Base-by-base conservation (phyloP, 2,329 filamentous ascomycete genomes). In the Pseudocercospora crystallina region DNA sequence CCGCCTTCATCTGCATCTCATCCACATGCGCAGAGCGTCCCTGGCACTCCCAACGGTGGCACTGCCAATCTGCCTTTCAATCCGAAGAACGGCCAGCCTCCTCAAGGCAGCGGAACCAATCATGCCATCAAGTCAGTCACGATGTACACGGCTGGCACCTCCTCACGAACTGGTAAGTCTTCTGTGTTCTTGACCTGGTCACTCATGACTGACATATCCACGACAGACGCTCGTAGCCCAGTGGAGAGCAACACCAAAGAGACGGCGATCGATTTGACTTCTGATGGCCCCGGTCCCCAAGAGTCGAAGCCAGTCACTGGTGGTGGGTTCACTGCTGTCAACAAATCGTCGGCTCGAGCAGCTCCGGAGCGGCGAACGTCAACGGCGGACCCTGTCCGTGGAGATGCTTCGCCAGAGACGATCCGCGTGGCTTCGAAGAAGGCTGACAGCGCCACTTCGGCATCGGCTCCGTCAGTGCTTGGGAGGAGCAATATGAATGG, bases 51-150 rank as follows among this genome's bases (percentile, higher is more conserved):
- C 13, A 34, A 51, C 17, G 42, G 42, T 20, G 47, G 40, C 17
- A 33, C 14, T 31, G 15, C 43, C 12, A 48, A 47, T 29, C 55
- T 53, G 45, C 52, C 58, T 5, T 56, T 48, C 36, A 49, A 63
- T 5, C 56, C 62, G 14, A 59, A 58, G 14, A 61, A 62, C 17
- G 63, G 63, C 10, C 54, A 62, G 43, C 61, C 63, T 3, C 15
- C 40, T 5, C 26, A 51, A 34, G 47, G 52, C 12, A 20, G 36
- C 9, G 12, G 32, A 15, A 49, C 36, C 11, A 46, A 47, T 15
- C 56, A 45, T 20, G 4, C 20, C 20, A 26, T 26, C 4, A 26
- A 26, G 20, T 26, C 20, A 26, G 20, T 26, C 20, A 26, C 20
- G 20, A 15, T 60, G 13, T 52, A 54, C 9, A 59, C 55, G 35